Base-by-base conservation (phyloP, 2,329 filamentous ascomycete genomes). In the Aspergillus novofumigatus region DNA sequence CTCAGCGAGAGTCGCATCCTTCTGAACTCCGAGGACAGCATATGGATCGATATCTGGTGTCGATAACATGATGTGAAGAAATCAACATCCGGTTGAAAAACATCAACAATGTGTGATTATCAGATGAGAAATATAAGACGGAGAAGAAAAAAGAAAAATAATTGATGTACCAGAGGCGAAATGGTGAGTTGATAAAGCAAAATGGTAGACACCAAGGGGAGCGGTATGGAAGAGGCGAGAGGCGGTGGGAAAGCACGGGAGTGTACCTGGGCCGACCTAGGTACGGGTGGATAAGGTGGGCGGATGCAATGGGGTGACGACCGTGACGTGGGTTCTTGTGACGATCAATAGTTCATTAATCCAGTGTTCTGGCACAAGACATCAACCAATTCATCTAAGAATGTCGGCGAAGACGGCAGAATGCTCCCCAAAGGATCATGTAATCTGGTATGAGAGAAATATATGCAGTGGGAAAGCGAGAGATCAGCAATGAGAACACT, bases 11-110 rank as follows among this genome's bases (percentile, higher is more conserved):
- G 89, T 84, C 50, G 90, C 90, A 74, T 88, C 84, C 70, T 85
- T 88, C 59, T 86, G 71, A 56, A 97, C 83, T 53, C 90, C 90
- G 51, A 97, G 82, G 54, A 84, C 81, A 68, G 81, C 84, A 80
- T 96, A 96, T 51, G 91, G 93, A 77, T 97, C 91, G 60, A 85
- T 68, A 59, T 72, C 68, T 53, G 67, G 68, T 50, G 60, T 49
- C 29, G 65, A 65, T 45, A 60, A 65, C 65, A 72, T 71, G 58
- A 56, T 67, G 48, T 54, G 53, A 51, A 25, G 45, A 41, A 51
- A 58, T 61, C 49, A 53, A 57, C 55, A 48, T 51, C 26, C 32
- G 53, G 45, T 50, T 51, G 44, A 49, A 35, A 53, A 53, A 61
- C 62, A 67, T 63, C 60, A 63, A 56, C 45, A 28, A 21, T 38